Base-by-base conservation (phyloP, 768 basidiomycete species). In the Auricularia sp. region DNA sequence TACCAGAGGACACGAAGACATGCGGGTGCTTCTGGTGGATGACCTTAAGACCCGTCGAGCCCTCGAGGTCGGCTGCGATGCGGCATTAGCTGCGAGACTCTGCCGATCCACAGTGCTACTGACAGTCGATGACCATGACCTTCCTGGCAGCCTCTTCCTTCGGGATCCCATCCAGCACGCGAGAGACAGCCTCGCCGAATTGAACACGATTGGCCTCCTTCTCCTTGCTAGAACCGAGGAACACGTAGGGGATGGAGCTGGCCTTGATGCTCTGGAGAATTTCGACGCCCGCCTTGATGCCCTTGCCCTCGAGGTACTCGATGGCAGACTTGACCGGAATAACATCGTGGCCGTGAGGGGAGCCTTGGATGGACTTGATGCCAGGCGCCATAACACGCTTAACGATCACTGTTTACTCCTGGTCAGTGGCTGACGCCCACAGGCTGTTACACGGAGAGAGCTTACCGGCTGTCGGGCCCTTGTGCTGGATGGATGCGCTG, bases 1-100 rank as follows among this genome's bases (percentile, higher is more conserved):
- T 88, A 53, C 90, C 91, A n/a, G 87, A 90, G 4, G 88, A 82
- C 56, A 91, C 67, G 71, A 92, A 93, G 18, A 91, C 90, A 72
- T 93, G 91, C 2, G 92, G 92, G 70, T 93, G 90, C 75, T 90
- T 91, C 76, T 91, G 85, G 74, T 93, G 91, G 65, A 94, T 93
- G 61, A 81, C 85, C 75, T 91, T 93, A 69, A 94, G 76, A 64
- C 92, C 92, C 35, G 92, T 94, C 0, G 92, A 93, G 39, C 92
- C 92, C 78, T 94, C 91, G 59, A 93, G 76, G 71, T 93, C 91
- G 70, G 84, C 87, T 90, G 65, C 34, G 51, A 0, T n/a, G 51
- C 51, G 33, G 44, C 63, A 69, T 59, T 34, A 67, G 36, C 2
- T 58, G 14, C 6, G 18, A 6, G 18, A n/a, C 14, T 43, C 14